Conservation (phyloP, 192 early-diverging fungal species). For the Ambispora gerdemannii region DNA sequence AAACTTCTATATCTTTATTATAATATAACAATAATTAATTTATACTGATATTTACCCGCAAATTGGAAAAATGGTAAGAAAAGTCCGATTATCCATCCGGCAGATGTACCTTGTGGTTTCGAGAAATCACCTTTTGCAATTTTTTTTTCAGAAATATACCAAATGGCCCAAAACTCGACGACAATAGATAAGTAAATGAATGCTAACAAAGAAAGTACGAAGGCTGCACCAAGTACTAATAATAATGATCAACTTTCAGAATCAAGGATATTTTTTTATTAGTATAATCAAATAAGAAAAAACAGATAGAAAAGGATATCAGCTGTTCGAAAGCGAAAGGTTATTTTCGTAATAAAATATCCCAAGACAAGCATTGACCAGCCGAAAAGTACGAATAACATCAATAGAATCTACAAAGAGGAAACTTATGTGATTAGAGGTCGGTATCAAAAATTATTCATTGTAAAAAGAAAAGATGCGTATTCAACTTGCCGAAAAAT, state of each 20-base stretch:
- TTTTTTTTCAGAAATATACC: slow-evolving; percentile 42
- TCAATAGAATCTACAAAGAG: too few species aligned
- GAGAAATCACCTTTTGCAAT: slow-evolving; percentile 52
- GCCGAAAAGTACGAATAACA: slow-evolving; percentile 73
- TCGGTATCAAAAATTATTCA: too few species aligned
- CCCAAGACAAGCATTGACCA: slow-evolving; percentile 68
- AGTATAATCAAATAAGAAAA: too few species aligned
- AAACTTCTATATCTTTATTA: too few species aligned
- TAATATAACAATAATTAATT: too few species aligned
- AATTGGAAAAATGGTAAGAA: slow-evolving; percentile 58
- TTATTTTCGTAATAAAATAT: slow-evolving; percentile 66
- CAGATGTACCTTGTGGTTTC: slow-evolving; percentile 25
- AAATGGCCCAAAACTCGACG: slow-evolving; percentile 63
- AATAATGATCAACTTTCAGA: too few species aligned
- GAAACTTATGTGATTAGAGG: too few species aligned
- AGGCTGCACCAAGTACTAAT: too few species aligned
- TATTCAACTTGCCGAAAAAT: slow-evolving; percentile 55
- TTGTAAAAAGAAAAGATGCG: too few species aligned
- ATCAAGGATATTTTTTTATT: too few species aligned
- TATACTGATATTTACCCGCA: slow-evolving; percentile 66
- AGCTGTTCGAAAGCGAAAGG: slow-evolving; percentile 54
- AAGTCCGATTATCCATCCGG: slow-evolving; percentile 33
- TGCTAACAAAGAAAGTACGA: slow-evolving; percentile 72
- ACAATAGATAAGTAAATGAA: slow-evolving; percentile 79
- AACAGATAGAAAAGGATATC: too few species aligned